Percentiles rank a stretch among this genome's conserved stretches.
phyloP scores from a whole-genome alignment of 306 rosid genomes.

The Casuarina equisetifolia region DNA sequence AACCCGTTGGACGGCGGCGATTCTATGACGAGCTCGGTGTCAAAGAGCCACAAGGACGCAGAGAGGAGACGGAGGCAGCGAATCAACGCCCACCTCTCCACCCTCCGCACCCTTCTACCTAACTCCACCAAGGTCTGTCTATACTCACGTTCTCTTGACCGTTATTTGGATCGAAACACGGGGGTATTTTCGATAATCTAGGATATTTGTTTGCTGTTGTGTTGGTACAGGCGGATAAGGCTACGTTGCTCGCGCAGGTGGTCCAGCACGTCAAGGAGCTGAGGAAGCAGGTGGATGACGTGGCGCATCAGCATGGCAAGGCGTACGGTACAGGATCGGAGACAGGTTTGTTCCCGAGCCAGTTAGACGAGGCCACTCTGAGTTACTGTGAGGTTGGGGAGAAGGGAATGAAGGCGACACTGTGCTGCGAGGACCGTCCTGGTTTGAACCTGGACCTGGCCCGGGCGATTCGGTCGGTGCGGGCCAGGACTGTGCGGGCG shows the following conservation, averaged over 20 bases:
- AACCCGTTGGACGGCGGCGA: constrained; percentile 37
- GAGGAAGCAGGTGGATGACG: constrained; percentile 47
- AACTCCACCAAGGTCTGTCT: constrained; percentile 54
- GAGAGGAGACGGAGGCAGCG: constrained; percentile 93
- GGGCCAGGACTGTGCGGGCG: constrained; percentile 54
- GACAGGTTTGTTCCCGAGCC: constrained; percentile 58
- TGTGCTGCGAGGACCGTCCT: constrained; percentile 83
- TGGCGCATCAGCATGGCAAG: constrained; percentile 33
- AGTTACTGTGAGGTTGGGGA: constrained; percentile 45
- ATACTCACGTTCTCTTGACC: neutral
- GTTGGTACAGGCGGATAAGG: constrained; percentile 69
- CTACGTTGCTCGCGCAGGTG: constrained; percentile 81
- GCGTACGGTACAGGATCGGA: constrained; percentile 25
- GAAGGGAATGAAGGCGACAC: constrained; percentile 49
- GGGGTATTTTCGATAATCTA: constrained; percentile 28
- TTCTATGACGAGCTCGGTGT: constrained; percentile 34
- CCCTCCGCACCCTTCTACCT: constrained; percentile 82
- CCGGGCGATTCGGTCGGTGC: constrained; percentile 56
- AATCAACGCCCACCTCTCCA: constrained; percentile 84
- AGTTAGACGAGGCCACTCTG: constrained; percentile 62
- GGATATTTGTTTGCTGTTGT: neutral
- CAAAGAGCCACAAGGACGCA: constrained; percentile 81
- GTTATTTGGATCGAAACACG: neutral
- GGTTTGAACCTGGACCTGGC: constrained; percentile 64
- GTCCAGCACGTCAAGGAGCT: constrained; percentile 72